Conservation (phyloP, 1,284 basidiomycete genomes). For the Psilocybe mexicana region DNA sequence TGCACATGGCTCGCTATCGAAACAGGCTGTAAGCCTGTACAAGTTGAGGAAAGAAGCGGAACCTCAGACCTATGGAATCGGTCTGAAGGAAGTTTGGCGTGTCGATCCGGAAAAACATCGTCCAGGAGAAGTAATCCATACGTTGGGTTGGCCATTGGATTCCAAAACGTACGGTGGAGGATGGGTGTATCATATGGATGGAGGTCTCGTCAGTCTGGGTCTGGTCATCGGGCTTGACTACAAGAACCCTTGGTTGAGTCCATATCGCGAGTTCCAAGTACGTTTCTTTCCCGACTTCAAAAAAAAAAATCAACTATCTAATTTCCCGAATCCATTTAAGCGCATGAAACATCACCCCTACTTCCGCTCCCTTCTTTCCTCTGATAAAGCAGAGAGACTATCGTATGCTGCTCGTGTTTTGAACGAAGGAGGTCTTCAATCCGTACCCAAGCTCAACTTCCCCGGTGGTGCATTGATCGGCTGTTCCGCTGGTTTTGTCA, state of each 20-base stretch:
- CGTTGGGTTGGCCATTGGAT: slow-evolving; percentile 92
- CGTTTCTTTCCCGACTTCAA: slow-evolving; percentile 21
- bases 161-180: slow-evolving; percentile 90
- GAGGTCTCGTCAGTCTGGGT: slow-evolving; percentile 88
- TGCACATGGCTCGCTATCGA: slow-evolving; percentile 90
- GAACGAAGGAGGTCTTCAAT: slow-evolving; percentile 95
- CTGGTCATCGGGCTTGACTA: slow-evolving; percentile 96
- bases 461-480: slow-evolving; percentile 95
- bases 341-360: slow-evolving; percentile 98
- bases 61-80: slow-evolving; percentile 96
- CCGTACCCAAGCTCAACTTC: slow-evolving; percentile 90
- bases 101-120: slow-evolving; percentile 64
- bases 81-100: slow-evolving; percentile 98
- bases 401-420: slow-evolving; percentile 92
- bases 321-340: slow-evolving; percentile 39
- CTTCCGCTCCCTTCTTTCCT: slow-evolving; percentile 77
- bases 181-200: slow-evolving; percentile 96
- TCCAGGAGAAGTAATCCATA: slow-evolving; percentile 90
- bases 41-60: slow-evolving; percentile 78
- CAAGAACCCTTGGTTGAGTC: slow-evolving; percentile 90
- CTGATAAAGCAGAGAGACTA: slow-evolving; percentile 46
- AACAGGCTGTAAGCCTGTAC: slow-evolving; percentile 80
- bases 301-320: background rate
- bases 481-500: slow-evolving; percentile 95
- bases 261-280: slow-evolving; percentile 93